These are phyloP conservation scores for Eucalyptus lansdowneana DNA, from an alignment of 345 rosid genomes.

Conservation along the genomic window DNA sequence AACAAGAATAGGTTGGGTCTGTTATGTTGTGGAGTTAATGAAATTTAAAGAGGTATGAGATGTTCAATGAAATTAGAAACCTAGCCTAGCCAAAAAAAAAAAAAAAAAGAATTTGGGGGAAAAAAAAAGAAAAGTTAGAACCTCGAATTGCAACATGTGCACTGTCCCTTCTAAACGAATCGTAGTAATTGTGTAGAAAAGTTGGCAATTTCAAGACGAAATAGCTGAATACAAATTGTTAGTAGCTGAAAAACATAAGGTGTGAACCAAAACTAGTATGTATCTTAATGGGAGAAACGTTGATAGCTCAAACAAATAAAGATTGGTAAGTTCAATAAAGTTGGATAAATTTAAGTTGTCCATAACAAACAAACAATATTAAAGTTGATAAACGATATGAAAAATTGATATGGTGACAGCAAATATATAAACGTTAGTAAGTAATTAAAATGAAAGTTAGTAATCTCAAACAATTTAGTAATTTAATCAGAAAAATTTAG, in stretches of 20 bases:
- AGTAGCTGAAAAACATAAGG: not conserved
- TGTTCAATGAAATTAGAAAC: not conserved
- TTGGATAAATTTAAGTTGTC: not conserved
- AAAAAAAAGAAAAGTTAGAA: not conserved
- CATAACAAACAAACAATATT: not conserved
- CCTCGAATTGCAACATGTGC: not conserved
- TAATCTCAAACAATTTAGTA: not conserved
- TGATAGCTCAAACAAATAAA: not conserved
- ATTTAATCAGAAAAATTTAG: not conserved
- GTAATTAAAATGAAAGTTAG: not conserved
- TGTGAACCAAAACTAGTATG: not conserved
- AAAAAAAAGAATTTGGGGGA: not conserved
- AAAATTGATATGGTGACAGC: not conserved
- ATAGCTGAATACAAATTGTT: not conserved
- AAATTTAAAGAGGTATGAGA: not conserved
- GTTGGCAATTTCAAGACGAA: not conserved
- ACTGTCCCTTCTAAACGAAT: not conserved
- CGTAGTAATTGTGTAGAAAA: not conserved
- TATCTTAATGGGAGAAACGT: not conserved
- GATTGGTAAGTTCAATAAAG: not conserved
- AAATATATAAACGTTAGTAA: not conserved
- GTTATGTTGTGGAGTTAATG: not conserved
- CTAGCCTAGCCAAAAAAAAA: not conserved
- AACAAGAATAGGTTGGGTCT: not conserved
- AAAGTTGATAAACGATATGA: not conserved